Conservation (phyloP, 306 rosid genomes). For the Nissolia schottii region DNA sequence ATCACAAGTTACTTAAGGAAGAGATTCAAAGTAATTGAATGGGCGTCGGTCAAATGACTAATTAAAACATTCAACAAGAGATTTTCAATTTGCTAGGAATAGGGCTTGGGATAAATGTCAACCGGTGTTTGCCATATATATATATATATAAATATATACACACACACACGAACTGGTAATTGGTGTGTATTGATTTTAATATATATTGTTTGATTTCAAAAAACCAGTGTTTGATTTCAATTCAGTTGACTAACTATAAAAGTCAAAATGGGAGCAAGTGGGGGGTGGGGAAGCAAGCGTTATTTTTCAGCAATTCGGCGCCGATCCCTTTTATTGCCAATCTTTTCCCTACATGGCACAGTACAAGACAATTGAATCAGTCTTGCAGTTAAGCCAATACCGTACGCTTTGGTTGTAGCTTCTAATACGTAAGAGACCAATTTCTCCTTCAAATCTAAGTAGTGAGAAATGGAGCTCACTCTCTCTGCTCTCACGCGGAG, state of each 20-base stretch:
- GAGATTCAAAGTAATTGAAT: background rate
- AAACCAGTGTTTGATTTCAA: slow-evolving; percentile 17
- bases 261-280: slow-evolving; percentile 43
- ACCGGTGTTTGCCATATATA: slow-evolving; percentile 22
- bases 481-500: no score
- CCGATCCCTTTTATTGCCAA: slow-evolving; percentile 11
- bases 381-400: slow-evolving; percentile 17
- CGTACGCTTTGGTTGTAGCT: background rate
- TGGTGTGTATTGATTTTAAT: slow-evolving; percentile 18
- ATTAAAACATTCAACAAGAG: background rate
- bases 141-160: no score
- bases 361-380: slow-evolving; percentile 7
- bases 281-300: slow-evolving; percentile 11
- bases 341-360: background rate
- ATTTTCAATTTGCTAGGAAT: background rate
- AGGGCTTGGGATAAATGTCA: slow-evolving; percentile 26
- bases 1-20: background rate
- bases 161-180: background rate
- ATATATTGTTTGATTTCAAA: background rate
- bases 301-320: slow-evolving; percentile 14
- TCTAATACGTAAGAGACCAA: slow-evolving; percentile 16
- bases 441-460: no score
- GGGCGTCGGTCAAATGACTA: slow-evolving; percentile 5
- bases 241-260: slow-evolving; percentile 46
- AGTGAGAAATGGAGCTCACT: no score